These are phyloP conservation scores for Inga laurina DNA, from an alignment of 306 rosid species.

Conservation along the genomic window DNA sequence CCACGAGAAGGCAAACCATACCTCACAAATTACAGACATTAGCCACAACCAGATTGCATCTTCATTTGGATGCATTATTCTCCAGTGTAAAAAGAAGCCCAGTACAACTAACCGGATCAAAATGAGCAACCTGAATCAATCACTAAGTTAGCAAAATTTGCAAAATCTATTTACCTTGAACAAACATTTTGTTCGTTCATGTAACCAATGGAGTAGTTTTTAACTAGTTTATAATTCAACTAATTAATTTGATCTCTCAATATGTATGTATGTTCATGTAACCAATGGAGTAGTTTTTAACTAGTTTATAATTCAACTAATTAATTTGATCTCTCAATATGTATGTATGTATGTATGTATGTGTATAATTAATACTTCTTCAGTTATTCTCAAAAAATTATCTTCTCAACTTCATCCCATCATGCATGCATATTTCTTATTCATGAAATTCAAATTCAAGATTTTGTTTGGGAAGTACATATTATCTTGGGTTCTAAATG, in stretches of 20 bases:
- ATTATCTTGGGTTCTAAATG: not conserved
- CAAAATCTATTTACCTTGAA: not conserved
- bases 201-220: not conserved
- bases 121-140: conserved; percentile 57
- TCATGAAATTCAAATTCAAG: not conserved
- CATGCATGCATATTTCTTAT: not conserved
- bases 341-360: not conserved
- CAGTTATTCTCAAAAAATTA: not conserved
- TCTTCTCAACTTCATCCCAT: not conserved
- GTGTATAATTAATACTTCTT: no score
- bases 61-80: conserved; percentile 64
- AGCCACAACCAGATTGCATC: conserved; percentile 61
- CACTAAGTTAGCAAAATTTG: not conserved
- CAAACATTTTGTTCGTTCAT: not conserved
- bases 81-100: conserved; percentile 75
- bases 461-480: not conserved
- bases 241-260: not conserved
- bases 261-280: not conserved
- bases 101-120: conserved; percentile 56
- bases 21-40: conserved; percentile 53
- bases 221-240: not conserved
- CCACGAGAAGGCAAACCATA: conserved; percentile 62
- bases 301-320: not conserved
- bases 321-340: not conserved
- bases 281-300: not conserved